A percentile compares a stretch with the other conserved stretches of the same genome.
Evolutionary conservation across 2,329 filamentous ascomycete species (phyloP).

Genomic region (Trichoderma sp.): DNA sequence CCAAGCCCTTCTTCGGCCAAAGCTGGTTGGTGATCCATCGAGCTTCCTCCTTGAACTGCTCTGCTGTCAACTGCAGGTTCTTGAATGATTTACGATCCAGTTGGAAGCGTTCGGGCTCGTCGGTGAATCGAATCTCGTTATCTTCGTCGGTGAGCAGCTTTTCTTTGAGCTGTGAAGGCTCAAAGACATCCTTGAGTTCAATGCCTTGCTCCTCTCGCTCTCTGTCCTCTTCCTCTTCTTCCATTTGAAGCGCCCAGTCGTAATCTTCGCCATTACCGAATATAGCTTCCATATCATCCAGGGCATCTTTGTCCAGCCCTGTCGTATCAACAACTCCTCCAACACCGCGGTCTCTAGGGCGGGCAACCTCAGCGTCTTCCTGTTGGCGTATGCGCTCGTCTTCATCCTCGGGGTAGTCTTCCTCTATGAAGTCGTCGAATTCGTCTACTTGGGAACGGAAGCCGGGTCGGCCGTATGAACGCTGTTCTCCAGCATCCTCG

Average conservation of each 20-base stretch:
- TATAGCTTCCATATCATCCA: slow-evolving; percentile 95
- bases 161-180: slow-evolving; percentile 91
- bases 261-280: slow-evolving; percentile 97
- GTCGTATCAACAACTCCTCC: slow-evolving; percentile 75
- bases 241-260: slow-evolving; percentile 87
- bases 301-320: slow-evolving; percentile 85
- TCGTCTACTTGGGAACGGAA: slow-evolving; percentile 72
- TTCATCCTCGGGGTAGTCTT: slow-evolving; percentile 89
- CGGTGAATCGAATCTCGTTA: slow-evolving; percentile 83
- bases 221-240: slow-evolving; percentile 82
- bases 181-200: slow-evolving; percentile 96
- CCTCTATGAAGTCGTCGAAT: slow-evolving; percentile 95
- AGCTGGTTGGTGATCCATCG: slow-evolving; percentile 90
- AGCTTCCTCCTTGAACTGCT: slow-evolving; percentile 88
- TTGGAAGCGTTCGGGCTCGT: slow-evolving; percentile 94
- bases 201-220: slow-evolving; percentile 80
- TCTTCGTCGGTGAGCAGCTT: slow-evolving; percentile 95
- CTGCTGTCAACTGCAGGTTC: slow-evolving; percentile 75
- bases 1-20: slow-evolving; percentile 82
- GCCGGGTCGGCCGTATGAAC: slow-evolving; percentile 54
- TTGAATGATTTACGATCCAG: slow-evolving; percentile 88
- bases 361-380: slow-evolving; percentile 87
- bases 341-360: slow-evolving; percentile 73
- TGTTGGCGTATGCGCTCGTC: slow-evolving; percentile 73
- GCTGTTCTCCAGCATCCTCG: slow-evolving; percentile 67